Base-by-base conservation (phyloP, 1,284 basidiomycete genomes). In the Ganoderma leucocontextum region DNA sequence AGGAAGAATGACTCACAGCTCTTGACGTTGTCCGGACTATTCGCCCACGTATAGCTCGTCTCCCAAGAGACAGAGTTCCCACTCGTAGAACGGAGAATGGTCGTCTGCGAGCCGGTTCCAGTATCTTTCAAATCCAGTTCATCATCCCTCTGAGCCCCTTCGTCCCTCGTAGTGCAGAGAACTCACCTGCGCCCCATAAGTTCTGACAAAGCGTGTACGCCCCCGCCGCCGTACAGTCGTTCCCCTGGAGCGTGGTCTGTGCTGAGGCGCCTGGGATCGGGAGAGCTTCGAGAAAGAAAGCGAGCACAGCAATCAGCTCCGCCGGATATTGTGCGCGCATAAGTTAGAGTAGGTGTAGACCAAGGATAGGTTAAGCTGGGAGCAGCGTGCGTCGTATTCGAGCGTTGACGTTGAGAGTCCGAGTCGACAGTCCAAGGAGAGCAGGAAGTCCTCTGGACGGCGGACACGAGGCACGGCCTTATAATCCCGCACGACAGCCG, bases 21-120 rank as follows among this genome's bases (percentile, higher is more conserved):
- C 80, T 89, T 89, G 66, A 89, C 87, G 64, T 79, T 82, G 73
- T 88, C 86, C 22, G 81, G 80, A 44, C 80, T 83, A 67, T 87
- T 83, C 2, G 84, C 82, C 87, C 87, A 89, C 19, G 79, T 87
- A 75, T 83, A 89, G 62, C 78, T 83, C 22, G 87, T 89, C 41
- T 80, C 80, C 87, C 87, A 89, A 1, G 86, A 81, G 12, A 87
- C 81, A 19, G 76, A 76, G 67, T 82, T 79, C 8, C 83, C 82
- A 17, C 77, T 78, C 9, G 83, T 73, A 62, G 78, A 81, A 62
- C 82, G 74, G 49, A 89, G 76, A 0, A 86, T 88, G 0, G 87
- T 86, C 39, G 77, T 80, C 72, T 89, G 86, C 35, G 78, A 81
- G 17, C 87, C 87, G 0, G 83, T 82, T 4, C 87, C 87, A 33